Percentiles rank a stretch among this genome's conserved stretches.
Conservation (phyloP, 2,329 filamentous ascomycete species). For the Rutstroemia sp. region DNA sequence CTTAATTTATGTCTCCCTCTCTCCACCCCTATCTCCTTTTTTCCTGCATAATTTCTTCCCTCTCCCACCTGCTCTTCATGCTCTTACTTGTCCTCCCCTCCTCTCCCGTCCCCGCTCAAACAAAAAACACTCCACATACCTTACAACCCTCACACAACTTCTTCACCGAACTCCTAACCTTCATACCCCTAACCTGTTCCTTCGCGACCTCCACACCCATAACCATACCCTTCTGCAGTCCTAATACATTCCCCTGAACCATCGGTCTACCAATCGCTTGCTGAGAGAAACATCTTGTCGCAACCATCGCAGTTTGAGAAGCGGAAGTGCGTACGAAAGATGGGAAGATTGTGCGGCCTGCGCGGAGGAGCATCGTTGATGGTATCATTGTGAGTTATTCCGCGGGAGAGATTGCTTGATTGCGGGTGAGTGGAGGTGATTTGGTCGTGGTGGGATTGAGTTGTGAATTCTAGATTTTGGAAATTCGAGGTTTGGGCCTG, state of each 20-base stretch:
- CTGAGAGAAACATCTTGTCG: slow-evolving; percentile 15
- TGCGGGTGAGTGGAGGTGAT: background rate
- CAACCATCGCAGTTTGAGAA: background rate
- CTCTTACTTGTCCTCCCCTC: background rate
- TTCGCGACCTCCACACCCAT: background rate
- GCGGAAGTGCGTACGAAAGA: slow-evolving; percentile 3
- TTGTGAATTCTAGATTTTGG: background rate
- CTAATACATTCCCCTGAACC: background rate
- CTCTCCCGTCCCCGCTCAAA: background rate
- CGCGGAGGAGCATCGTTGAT: slow-evolving; percentile 17
- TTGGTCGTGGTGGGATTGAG: background rate
- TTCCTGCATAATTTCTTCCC: background rate
- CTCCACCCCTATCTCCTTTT: background rate
- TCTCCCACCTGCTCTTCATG: too few relatives aligned
- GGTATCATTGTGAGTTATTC: slow-evolving; percentile 13
- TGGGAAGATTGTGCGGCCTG: slow-evolving; percentile 17
- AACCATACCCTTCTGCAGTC: background rate
- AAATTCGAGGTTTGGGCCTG: background rate
- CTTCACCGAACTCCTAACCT: slow-evolving; percentile 92
- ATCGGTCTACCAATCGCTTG: slow-evolving; percentile 7
- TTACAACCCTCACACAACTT: slow-evolving; percentile 97
- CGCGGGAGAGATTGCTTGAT: too few relatives aligned
- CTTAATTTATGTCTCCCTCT: background rate
- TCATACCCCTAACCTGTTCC: slow-evolving; percentile 71
- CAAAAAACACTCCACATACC: slow-evolving; percentile 42